Conservation (phyloP, 345 rosid genomes). For the Bretschneidera sinensis region DNA sequence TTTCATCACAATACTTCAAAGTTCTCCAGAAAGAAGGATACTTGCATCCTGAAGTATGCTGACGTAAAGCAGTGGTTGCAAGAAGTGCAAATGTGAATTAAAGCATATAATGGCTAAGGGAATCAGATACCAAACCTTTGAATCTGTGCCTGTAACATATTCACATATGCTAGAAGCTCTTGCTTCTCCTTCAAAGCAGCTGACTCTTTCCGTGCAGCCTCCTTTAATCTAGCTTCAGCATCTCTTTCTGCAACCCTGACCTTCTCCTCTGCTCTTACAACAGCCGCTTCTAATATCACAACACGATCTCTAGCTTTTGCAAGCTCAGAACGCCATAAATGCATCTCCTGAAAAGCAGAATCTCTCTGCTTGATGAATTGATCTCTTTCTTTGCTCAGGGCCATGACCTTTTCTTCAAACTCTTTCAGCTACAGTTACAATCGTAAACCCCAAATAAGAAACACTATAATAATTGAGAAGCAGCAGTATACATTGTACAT, state of each 20-base stretch:
- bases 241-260: slow-evolving; percentile 74
- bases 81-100: background rate
- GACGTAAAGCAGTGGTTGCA: background rate
- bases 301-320: slow-evolving; percentile 93
- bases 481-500: too few species aligned
- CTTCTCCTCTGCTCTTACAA: slow-evolving; percentile 88
- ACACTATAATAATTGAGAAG: slow-evolving; percentile 1
- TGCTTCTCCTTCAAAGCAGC: slow-evolving; percentile 72
- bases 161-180: slow-evolving; percentile 87
- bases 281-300: slow-evolving; percentile 89
- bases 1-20: background rate
- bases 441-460: slow-evolving; percentile 14
- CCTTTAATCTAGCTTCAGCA: slow-evolving; percentile 75
- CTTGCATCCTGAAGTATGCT: background rate
- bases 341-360: slow-evolving; percentile 80
- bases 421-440: slow-evolving; percentile 57
- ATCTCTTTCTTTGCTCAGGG: slow-evolving; percentile 67
- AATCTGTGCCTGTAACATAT: slow-evolving; percentile 71
- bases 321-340: slow-evolving; percentile 95
- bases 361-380: slow-evolving; percentile 77
- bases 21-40: background rate
- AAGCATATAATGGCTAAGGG: background rate
- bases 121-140: slow-evolving; percentile 58
- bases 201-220: slow-evolving; percentile 69
- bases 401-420: slow-evolving; percentile 53